phyloP scores from a whole-genome alignment of 2,329 filamentous ascomycete genomes.

The Metarhizium brunneum region DNA sequence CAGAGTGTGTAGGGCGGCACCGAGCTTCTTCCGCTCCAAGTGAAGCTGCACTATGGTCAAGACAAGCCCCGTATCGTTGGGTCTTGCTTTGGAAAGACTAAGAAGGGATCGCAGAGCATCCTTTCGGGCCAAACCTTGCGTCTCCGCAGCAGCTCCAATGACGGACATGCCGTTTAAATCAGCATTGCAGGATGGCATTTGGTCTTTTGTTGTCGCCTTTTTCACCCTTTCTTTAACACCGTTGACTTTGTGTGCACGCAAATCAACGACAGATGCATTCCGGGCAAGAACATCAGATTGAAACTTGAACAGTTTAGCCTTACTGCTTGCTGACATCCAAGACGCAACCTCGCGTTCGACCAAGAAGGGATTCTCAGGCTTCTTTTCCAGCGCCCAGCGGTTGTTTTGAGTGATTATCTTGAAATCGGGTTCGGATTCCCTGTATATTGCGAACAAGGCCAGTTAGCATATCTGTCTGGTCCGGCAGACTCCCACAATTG shows the following conservation, averaged over 20 bases:
- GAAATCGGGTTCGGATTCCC: slow-evolving; percentile 60
- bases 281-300: slow-evolving; percentile 47
- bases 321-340: slow-evolving; percentile 39
- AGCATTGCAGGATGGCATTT: slow-evolving; percentile 18
- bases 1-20: slow-evolving; percentile 64
- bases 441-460: not conserved
- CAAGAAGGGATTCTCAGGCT: slow-evolving; percentile 54
- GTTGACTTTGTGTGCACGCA: slow-evolving; percentile 58
- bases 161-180: slow-evolving; percentile 35
- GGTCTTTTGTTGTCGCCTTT: slow-evolving; percentile 24
- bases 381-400: slow-evolving; percentile 29
- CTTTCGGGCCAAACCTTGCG: slow-evolving; percentile 53
- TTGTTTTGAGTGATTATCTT: slow-evolving; percentile 61
- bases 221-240: slow-evolving; percentile 46
- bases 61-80: slow-evolving; percentile 70
- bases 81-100: slow-evolving; percentile 61
- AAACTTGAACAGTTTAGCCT: slow-evolving; percentile 62
- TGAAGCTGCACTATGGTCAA: slow-evolving; percentile 78
- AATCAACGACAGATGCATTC: slow-evolving; percentile 55
- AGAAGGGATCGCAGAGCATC: slow-evolving; percentile 61
- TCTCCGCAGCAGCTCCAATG: slow-evolving; percentile 63
- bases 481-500: not conserved
- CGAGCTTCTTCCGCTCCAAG: slow-evolving; percentile 59
- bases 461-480: slow-evolving; percentile 16
- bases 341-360: slow-evolving; percentile 52